Base-by-base conservation (phyloP, 1,284 basidiomycete species). In the Moesziomyces globuligerus region DNA sequence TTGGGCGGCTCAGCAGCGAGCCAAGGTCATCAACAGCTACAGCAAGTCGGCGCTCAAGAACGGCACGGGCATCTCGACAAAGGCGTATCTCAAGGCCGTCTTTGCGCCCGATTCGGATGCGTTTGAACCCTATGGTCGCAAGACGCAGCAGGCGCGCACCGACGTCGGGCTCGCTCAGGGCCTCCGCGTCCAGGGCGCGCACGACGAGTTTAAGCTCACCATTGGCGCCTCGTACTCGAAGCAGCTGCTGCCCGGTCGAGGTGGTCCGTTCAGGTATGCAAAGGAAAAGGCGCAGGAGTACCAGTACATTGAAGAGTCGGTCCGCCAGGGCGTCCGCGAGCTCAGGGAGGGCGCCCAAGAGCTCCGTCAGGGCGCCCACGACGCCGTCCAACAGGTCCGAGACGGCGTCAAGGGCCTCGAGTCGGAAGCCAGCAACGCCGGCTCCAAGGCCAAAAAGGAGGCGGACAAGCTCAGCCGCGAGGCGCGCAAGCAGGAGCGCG, bases 191-290 rank as follows among this genome's bases (percentile, higher is more conserved):
- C 46, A 84, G 55, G 85, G 84, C 1, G 74, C 82, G 46, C 74
- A 80, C 42, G 83, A 84, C 47, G 85, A 84, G 68, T 85, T 82
- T 74, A 77, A 85, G 48, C 75, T 86, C 39, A 83, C 84, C 48
- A 83, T 86, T 54, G 85, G 85, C 28, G 83, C 84, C 13, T 83
- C 84, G 56, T 84, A 85, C 70, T 59, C 55, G 38, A 72, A 68
- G 56, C 70, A 84, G 75, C 71, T 85, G 46, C 82, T 85, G 72
- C 84, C 83, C 3, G 82, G 83, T 40, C 75, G 81, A 42, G 58
- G 78, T 58, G 47, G 66, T 24, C 45, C 76, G 51, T 34, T 74
- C 64, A 37, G 74, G 48, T 60, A 78, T 72, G 83, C 77, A 13
- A 74, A 83, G 68, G 75, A 81, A 41, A 81, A 81, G 38, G 75